Percentiles rank a stretch among this genome's conserved stretches.
Conservation (phyloP, 1,284 basidiomycete species). For the Coniferiporia weirii region DNA sequence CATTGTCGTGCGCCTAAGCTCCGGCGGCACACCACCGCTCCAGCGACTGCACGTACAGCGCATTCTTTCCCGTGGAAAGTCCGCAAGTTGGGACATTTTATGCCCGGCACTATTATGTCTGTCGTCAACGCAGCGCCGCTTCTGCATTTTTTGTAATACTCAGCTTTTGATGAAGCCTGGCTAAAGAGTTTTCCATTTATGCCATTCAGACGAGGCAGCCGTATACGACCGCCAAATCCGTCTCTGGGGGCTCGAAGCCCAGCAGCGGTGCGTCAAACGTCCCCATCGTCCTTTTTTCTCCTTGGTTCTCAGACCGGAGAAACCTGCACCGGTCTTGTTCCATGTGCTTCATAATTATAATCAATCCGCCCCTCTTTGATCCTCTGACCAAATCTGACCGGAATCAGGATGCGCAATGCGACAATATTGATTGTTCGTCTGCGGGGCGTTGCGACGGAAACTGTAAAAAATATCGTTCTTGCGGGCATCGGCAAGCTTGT, state of each 20-base stretch:
- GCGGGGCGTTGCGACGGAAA: conserved; percentile 87
- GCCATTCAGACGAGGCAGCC: conserved; percentile 65
- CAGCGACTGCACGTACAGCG: not conserved
- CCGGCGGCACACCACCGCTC: not conserved
- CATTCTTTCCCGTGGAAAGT: conserved; percentile 11
- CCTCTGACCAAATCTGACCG: conserved; percentile 7
- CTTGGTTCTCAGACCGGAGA: conserved; percentile 1
- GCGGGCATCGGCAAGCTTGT: conserved; percentile 72
- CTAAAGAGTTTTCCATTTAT: not conserved
- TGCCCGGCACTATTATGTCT: not conserved
- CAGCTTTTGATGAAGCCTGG: not conserved
- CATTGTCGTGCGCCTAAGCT: no score
- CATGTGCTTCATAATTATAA: not conserved
- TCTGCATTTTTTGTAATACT: not conserved
- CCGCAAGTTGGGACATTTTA: not conserved
- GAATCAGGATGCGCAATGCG: conserved; percentile 83
- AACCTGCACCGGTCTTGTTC: conserved; percentile 17
- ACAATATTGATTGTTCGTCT: conserved; percentile 84
- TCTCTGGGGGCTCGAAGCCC: conserved; percentile 96
- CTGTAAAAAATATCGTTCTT: conserved; percentile 90
- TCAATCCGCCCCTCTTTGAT: conserved; percentile 5
- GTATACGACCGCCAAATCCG: conserved; percentile 97
- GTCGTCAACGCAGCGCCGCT: not conserved
- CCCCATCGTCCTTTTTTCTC: conserved; percentile 8
- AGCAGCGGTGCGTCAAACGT: conserved; percentile 65